Percentiles rank a stretch among this genome's conserved stretches.
Evolutionary conservation across 352 stramenopile species (phyloP).

Genomic region (Halophytophthora batemanensis): DNA sequence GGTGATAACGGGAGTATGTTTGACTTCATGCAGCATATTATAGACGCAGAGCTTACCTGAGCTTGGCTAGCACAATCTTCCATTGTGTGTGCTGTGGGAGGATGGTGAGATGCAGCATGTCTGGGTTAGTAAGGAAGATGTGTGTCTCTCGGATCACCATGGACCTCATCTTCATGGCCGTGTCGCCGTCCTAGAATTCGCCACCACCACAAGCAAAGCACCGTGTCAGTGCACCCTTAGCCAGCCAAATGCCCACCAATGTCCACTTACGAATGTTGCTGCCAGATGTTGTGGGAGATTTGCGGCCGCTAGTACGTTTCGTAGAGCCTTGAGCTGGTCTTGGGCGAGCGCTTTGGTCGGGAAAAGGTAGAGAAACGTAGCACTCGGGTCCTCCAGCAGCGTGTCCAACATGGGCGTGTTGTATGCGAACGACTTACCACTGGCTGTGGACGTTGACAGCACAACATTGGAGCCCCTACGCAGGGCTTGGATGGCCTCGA

Average conservation of each 20-base stretch:
- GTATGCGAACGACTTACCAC: constrained; percentile 97
- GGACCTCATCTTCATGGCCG: constrained; percentile 83
- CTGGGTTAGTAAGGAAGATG: constrained; percentile 98
- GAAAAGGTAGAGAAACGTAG: constrained; percentile 94
- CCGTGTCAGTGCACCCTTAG: background rate
- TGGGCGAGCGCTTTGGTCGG: constrained; percentile 98
- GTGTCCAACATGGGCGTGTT: constrained; percentile 91
- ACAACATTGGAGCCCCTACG: constrained; percentile 88
- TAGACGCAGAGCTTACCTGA: no score
- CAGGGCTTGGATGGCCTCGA: constrained; percentile 85
- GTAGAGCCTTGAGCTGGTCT: constrained; percentile 94
- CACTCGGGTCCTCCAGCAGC: constrained; percentile 45
- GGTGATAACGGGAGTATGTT: no score
- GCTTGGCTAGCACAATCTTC: constrained; percentile 79
- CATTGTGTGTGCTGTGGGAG: constrained; percentile 92
- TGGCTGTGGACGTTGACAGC: constrained; percentile 95
- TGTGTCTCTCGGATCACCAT: constrained; percentile 84
- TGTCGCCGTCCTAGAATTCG: constrained; percentile 91
- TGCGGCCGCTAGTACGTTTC: constrained; percentile 61
- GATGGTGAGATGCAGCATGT: constrained; percentile 97
- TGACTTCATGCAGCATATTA: no score
- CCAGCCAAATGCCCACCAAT: background rate
- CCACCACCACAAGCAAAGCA: constrained; percentile 2
- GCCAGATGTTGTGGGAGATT: constrained; percentile 45
- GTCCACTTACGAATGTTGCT: constrained; percentile 55